Percentiles rank a stretch among this genome's conserved stretches.
Evolutionary conservation across 2,329 filamentous ascomycete species (phyloP).

Genomic region (Podosphaera aphanis): DNA sequence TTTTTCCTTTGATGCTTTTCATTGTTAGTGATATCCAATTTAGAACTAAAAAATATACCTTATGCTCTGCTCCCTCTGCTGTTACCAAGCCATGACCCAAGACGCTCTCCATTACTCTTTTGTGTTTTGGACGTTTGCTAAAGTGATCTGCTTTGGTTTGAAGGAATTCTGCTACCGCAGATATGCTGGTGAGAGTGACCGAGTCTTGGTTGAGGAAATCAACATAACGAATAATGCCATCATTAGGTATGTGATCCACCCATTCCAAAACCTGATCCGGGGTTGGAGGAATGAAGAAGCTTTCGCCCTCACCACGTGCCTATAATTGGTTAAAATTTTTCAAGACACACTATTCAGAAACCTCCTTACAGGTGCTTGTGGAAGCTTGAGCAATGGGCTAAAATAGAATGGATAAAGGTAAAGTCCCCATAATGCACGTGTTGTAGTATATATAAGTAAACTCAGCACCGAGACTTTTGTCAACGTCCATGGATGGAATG

Average conservation of each 20-base stretch:
- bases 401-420: conserved; percentile 6
- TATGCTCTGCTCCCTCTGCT: conserved; percentile 70
- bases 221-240: conserved; percentile 5
- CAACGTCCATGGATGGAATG: conserved; percentile 2
- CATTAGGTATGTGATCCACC: conserved; percentile 5
- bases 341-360: not conserved
- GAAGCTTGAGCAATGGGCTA: conserved; percentile 4
- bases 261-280: conserved; percentile 3
- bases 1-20: conserved; percentile 45
- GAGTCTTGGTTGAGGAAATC: conserved; percentile 6
- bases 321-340: conserved; percentile 1
- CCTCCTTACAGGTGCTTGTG: conserved; percentile 5
- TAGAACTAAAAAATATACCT: conserved; percentile 19
- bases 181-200: conserved; percentile 4
- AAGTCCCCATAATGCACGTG: conserved; percentile 3
- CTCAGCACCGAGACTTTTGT: not conserved
- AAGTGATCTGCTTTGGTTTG: conserved; percentile 3
- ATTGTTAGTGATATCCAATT: not conserved
- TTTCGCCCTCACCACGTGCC: conserved; percentile 1
- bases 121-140: conserved; percentile 15
- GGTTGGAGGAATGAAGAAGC: conserved; percentile 2
- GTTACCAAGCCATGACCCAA: conserved; percentile 42
- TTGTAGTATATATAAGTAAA: conserved; percentile 1
- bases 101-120: conserved; percentile 21
- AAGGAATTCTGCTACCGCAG: conserved; percentile 4